Evolutionary conservation across 2,329 filamentous ascomycete genomes (phyloP).

Genomic region (Colletotrichum sublineola): DNA sequence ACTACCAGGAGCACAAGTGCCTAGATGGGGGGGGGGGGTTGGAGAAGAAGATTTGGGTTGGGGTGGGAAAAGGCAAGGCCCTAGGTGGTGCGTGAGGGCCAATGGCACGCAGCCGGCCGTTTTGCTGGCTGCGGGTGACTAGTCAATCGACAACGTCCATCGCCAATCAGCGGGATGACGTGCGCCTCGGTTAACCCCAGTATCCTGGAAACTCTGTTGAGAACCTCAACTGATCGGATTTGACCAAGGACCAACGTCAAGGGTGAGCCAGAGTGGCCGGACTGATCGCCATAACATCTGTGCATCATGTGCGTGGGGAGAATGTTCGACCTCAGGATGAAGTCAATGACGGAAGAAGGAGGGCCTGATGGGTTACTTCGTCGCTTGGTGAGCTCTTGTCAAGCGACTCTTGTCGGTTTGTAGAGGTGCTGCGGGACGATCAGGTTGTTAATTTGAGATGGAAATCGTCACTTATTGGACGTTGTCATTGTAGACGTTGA

Average conservation of each 20-base stretch:
- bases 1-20: conserved; percentile 23
- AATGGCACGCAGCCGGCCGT: conserved; percentile 31
- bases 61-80: conserved; percentile 9
- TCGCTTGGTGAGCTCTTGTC: conserved; percentile 32
- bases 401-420: conserved; percentile 37
- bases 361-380: conserved; percentile 18
- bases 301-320: conserved; percentile 12
- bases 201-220: conserved; percentile 38
- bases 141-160: conserved; percentile 33
- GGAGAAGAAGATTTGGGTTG: conserved; percentile 25
- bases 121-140: conserved; percentile 40
- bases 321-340: conserved; percentile 30
- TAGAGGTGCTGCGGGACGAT: conserved; percentile 39
- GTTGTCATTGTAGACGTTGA: neutral
- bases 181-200: conserved; percentile 41
- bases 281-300: conserved; percentile 35
- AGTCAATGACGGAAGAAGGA: conserved; percentile 14
- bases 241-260: conserved; percentile 5
- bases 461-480: conserved; percentile 12
- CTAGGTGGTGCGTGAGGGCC: conserved; percentile 12
- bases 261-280: conserved; percentile 31
- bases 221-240: conserved; percentile 33
- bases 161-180: conserved; percentile 41
- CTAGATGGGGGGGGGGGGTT: conserved; percentile 11
- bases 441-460: conserved; percentile 30